Evolutionary conservation across 805 yeast species (phyloP), one percentile per base, ranked within the genome.

Genomic region (Candida arabinofermentans): DNA sequence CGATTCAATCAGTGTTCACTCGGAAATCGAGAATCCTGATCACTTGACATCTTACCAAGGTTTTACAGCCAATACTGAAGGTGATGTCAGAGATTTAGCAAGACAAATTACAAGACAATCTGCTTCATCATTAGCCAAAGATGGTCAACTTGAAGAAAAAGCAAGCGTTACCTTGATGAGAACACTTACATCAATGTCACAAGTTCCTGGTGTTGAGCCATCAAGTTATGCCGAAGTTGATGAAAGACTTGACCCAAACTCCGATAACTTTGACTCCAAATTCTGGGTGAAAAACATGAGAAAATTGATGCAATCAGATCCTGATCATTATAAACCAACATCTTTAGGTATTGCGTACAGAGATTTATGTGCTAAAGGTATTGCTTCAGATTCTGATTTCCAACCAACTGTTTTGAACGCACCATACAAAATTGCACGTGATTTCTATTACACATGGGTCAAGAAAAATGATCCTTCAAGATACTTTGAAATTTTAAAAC

Each of bases 281-380:
- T 75, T 72, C 41, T 82, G 89, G 89, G 79, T 82, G 41, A 78
- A 78, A 54, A 82, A 82, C 51, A 59, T 80, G 64, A 67, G 80
- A 44, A 76, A 75, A 46, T 54, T 82, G 44, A 59, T 64, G 49
- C 70, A 69, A 27, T 55, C 71, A 2, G 84, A 83, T 51, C 76
- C 77, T 0, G 86, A 81, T 19, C 77, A 77, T 61, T 82, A 76
- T 57, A 79, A 75, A 54, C 84, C 82, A 17, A 67, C 79, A 24
- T 66, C 74, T 14, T 62, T 83, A 49, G 84, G 86, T 18, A 60
- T 83, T 44, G 76, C 77, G 8, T 81, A 77, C 69, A 70, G 71
- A 43, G 62, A 79, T 53, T 64, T 82, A 53, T 58, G 82, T 43
- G 85, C 83, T 4, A 72, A 62, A 47, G 89, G 88, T 58, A 69